Evolutionary conservation across 148 eudicot species (phyloP).

Genomic region (Selenicereus undatus): DNA sequence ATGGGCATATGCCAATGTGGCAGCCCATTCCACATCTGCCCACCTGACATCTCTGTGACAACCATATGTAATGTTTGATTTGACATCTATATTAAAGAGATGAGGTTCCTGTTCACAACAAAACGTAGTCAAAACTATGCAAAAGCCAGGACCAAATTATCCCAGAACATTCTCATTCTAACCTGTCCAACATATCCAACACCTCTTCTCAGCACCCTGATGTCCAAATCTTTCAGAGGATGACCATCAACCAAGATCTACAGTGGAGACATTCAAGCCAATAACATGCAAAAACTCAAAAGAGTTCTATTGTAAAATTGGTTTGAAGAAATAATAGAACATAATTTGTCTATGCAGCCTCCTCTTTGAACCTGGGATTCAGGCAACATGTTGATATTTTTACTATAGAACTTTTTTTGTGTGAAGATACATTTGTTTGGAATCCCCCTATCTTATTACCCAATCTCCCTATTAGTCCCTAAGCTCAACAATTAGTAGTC

Average conservation of each 20-base stretch:
- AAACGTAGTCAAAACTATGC: neutral
- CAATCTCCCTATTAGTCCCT: too few relatives aligned
- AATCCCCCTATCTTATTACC: too few relatives aligned
- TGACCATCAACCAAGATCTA: slow-evolving; percentile 46
- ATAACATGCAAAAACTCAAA: neutral
- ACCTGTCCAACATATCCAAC: slow-evolving; percentile 60
- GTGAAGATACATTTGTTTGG: too few relatives aligned
- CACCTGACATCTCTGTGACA: slow-evolving; percentile 27
- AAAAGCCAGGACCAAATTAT: neutral
- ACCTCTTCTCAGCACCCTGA: slow-evolving; percentile 37
- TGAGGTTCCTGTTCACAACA: slow-evolving; percentile 40
- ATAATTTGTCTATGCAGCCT: neutral
- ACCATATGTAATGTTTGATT: slow-evolving; percentile 48
- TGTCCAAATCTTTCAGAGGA: slow-evolving; percentile 37
- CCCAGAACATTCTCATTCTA: slow-evolving; percentile 2
- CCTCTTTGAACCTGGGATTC: too few relatives aligned
- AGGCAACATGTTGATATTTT: too few relatives aligned
- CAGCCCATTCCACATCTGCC: slow-evolving; percentile 48
- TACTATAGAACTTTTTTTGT: too few relatives aligned
- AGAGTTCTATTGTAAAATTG: neutral
- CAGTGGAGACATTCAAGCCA: neutral
- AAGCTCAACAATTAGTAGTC: too few relatives aligned
- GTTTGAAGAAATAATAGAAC: neutral
- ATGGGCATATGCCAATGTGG: slow-evolving; percentile 43
- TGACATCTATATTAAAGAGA: slow-evolving; percentile 43